A percentile compares a stretch with the other conserved stretches of the same genome.
phyloP scores from a whole-genome alignment of 1,284 basidiomycete species.

The Pterula multifida region DNA sequence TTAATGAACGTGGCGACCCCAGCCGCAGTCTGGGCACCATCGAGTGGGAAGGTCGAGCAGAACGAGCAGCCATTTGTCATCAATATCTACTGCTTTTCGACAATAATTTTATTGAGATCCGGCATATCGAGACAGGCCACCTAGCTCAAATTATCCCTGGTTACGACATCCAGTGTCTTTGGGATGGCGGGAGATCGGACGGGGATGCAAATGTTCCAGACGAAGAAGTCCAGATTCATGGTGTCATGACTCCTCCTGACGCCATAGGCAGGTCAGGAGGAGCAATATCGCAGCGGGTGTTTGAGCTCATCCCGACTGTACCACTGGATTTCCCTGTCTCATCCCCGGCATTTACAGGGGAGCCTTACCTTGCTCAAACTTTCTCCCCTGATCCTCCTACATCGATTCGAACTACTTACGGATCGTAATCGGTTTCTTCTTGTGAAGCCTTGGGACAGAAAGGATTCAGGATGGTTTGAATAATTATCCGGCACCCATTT shows the following conservation, averaged over 20 bases:
- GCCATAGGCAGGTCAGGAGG: conserved; percentile 17
- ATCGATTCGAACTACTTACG: not conserved
- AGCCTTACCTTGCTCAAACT: not conserved
- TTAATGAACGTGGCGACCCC: conserved; percentile 76
- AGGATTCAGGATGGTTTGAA: not conserved
- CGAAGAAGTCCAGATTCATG: conserved; percentile 50
- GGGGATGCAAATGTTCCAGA: conserved; percentile 9
- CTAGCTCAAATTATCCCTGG: conserved; percentile 72
- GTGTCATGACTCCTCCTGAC: conserved; percentile 43
- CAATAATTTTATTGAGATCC: conserved; percentile 84
- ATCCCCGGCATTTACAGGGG: conserved; percentile 27
- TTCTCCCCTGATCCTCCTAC: not conserved
- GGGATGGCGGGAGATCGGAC: conserved; percentile 51
- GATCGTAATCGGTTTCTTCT: too few relatives aligned
- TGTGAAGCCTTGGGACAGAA: too few relatives aligned
- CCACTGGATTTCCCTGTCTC: conserved; percentile 45
- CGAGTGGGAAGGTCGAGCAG: conserved; percentile 78
- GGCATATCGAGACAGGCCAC: conserved; percentile 67
- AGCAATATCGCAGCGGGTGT: conserved; percentile 45
- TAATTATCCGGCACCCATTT: not conserved
- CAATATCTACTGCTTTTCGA: conserved; percentile 90
- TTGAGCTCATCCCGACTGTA: conserved; percentile 52
- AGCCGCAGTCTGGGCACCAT: conserved; percentile 53
- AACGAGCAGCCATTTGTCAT: conserved; percentile 71
- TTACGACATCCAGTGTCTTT: conserved; percentile 61